Percentiles rank a stretch among this genome's conserved stretches.
These are phyloP conservation scores for Fagus sylvatica DNA, from an alignment of 306 rosid species.

Conservation along the genomic window DNA sequence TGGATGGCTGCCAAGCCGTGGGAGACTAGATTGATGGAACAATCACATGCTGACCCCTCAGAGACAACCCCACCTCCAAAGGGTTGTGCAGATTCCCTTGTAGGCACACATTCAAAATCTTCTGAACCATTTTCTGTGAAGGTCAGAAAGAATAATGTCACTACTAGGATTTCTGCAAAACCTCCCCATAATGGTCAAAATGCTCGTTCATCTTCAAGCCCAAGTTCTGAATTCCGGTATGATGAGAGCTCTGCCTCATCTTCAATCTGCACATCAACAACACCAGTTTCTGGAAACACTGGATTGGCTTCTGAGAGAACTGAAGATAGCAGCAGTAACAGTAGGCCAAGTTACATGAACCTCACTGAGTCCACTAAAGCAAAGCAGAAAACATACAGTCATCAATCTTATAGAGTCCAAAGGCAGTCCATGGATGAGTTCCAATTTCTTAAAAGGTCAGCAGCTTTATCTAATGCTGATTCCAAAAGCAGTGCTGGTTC, in stretches of 20 bases:
- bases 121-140: constrained; percentile 51
- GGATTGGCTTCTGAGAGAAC: constrained; percentile 63
- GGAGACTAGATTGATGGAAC: constrained; percentile 93
- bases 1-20: constrained; percentile 99
- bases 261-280: constrained; percentile 78
- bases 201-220: constrained; percentile 86
- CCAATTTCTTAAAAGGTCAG: constrained; percentile 69
- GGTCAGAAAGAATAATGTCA: constrained; percentile 78
- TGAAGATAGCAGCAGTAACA: constrained; percentile 50
- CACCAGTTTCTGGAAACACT: constrained; percentile 78
- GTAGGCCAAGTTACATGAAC: constrained; percentile 83
- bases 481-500: constrained; percentile 79
- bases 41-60: constrained; percentile 48
- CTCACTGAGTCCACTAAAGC: constrained; percentile 83
- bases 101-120: constrained; percentile 43
- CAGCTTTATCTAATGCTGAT: constrained; percentile 63
- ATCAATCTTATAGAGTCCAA: constrained; percentile 53
- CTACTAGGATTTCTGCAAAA: constrained; percentile 82
- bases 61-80: constrained; percentile 69
- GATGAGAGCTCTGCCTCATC: constrained; percentile 95
- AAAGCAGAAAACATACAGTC: constrained; percentile 48
- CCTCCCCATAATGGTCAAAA: constrained; percentile 66
- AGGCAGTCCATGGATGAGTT: constrained; percentile 98
- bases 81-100: constrained; percentile 45
- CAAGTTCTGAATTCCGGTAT: constrained; percentile 78